Conservation (phyloP, 305 asterid species). For the Caryopteris hybrid region DNA sequence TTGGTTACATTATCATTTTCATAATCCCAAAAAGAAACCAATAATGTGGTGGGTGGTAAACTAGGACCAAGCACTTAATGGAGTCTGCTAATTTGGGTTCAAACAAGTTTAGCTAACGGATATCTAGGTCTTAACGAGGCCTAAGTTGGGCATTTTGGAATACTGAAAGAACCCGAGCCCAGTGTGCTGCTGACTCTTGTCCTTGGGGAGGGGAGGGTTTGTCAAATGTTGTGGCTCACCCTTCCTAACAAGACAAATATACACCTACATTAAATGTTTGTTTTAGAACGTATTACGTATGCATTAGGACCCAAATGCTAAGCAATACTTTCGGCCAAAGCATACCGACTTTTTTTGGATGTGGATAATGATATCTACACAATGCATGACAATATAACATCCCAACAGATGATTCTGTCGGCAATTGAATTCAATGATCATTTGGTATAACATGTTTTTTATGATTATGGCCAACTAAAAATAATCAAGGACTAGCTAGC, state of each 20-base stretch:
- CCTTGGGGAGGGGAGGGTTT: too few relatives aligned
- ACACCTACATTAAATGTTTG: background rate
- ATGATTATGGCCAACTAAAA: constrained; percentile 14
- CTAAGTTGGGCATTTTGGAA: too few relatives aligned
- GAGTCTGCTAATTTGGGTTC: too few relatives aligned
- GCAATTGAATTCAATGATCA: constrained; percentile 8
- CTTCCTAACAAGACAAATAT: background rate
- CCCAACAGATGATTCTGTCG: constrained; percentile 2
- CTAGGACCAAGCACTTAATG: background rate
- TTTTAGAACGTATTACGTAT: background rate
- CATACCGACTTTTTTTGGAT: constrained; percentile 1
- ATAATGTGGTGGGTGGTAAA: background rate
- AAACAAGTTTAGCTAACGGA: too few relatives aligned
- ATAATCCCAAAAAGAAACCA: background rate
- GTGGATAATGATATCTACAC: background rate
- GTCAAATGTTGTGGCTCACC: background rate
- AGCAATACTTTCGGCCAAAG: background rate
- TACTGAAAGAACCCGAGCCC: too few relatives aligned
- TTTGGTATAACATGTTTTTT: background rate
- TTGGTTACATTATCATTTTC: background rate
- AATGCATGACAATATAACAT: background rate
- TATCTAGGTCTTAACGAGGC: too few relatives aligned
- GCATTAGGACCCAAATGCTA: background rate
- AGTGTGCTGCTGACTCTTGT: too few relatives aligned
- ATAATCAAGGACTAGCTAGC: background rate